Base-by-base conservation (phyloP, 306 rosid species). In the Sechiopsis laciniata region DNA sequence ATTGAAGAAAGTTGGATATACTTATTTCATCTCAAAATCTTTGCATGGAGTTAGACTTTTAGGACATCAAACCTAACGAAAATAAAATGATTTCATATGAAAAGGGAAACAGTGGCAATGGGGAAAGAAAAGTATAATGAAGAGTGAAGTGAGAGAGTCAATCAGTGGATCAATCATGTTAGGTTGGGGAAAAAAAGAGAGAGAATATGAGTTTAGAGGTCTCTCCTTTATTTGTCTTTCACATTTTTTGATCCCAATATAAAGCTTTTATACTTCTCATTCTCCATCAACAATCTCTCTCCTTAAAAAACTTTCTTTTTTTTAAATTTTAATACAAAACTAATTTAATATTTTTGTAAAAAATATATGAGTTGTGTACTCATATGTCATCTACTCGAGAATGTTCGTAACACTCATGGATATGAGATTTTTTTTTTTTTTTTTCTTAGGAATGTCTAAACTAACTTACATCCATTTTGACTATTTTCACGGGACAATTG, bases 161-260 rank as follows among this genome's bases (percentile, higher is more conserved):
- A 87, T 87, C 79, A 74, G 77, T 84, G 84, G 71, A 85, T 82
- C 84, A 83, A 90, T 90, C 87, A 85, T 88, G 80, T 74, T 42
- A 66, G 62, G 50, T 63, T 74, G 80, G 86, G 88, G 82, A 60
- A 66, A 22, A 15, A 42, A 40, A 32, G 5, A 60, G 59, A 13
- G 68, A 79, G 37, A 22, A 76, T 12, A 45, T 15, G 48, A 63
- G 24, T 37, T 26, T 37, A 58, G 9, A 60, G 66, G 40, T 60
- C 17, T 60, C 66, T 60, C 66, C 7, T 24, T 24, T 12, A 6
- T 37, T 37, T 60, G 42, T 58, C 64, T 58, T 58, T 58, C 64
- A 19, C 63, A 19, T 29, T 57, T 57, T 14, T 57, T 57, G 7
- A 19, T n/a, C 62, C 35, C 62, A 57, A 32, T 26, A 56, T 1